Evolutionary conservation across 495 filamentous ascomycete genomes (phyloP), one percentile per base, ranked within the genome.

Genomic region (Penicillium silybi): DNA sequence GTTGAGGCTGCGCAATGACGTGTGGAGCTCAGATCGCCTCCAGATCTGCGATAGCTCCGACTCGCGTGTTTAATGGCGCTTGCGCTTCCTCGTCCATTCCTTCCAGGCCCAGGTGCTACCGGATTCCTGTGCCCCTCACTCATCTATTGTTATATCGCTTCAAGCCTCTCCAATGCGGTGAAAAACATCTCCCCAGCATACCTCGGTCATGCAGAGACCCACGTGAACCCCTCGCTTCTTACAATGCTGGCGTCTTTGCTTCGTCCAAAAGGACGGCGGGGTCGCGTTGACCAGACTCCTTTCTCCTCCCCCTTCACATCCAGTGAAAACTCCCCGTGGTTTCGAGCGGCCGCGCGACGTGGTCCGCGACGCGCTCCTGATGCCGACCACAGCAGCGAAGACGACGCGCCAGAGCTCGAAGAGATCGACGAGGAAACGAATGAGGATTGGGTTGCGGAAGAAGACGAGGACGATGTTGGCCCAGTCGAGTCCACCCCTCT

Each of bases 401-500:
- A 64, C 15, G 44, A 51, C 42, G 52, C 40, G 35, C 59, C 56
- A 26, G 80, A 78, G 29, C 68, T 73, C 17, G 54, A 63, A 13
- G 66, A 69, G 18, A 60, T 67, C 15, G 66, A 69, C 19, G 72
- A 67, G 18, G 62, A 67, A 13, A 58, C 53, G 37, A 63, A 68
- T 20, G 66, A 75, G 6, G 62, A 68, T 22, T 75, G 76, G 15
- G 71, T 78, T 20, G 68, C 70, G 13, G 70, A 80, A 13, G 72
- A 80, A 15, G 73, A 78, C 7, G 75, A 76, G 18, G 71, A 71
- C n/a, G 67, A 69, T 6, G 85, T 85, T 42, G 82, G 76, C 48
- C 70, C 70, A 20, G 72, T 74, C 49, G 82, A 78, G 59, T 80
- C 70, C 23, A 73, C 75, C 50, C 83, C 82, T 45, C 75, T 93